Evolutionary conservation across 139 green algal genomes (phyloP), one percentile per base, ranked within the genome.

Genomic region (Chlorella sp.): DNA sequence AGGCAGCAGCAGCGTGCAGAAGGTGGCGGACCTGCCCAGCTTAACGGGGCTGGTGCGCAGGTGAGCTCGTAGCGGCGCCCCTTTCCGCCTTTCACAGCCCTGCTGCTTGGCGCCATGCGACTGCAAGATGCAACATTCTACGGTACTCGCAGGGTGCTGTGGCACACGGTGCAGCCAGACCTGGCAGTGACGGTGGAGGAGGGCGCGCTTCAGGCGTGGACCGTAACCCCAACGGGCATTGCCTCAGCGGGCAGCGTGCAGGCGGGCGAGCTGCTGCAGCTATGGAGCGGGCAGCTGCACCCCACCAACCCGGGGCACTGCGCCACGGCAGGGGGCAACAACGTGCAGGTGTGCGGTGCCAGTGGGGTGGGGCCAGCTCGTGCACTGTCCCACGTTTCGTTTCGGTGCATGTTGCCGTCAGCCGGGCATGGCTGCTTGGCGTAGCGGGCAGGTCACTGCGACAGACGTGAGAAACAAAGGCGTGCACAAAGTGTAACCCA

Each of bases 241-340:
- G 49, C 64, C 5, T 26, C 29, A 60, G 50, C 31, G 22, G 31
- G 31, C 61, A 27, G 35, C 63, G 64, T 23, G 35, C 72, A 22
- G 27, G 75, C 80, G 4, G 85, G 82, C 0, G 81, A 89, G 35
- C 70, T 90, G 66, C 73, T 87, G 49, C 82, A 88, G 69, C 72
- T 94, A 30, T 89, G 82, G 78, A 74, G 69, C 22, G 88, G 80
- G 24, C 67, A 72, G 0, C 86, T 87, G 71, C 86, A 93, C 71
- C 84, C 81, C 0, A 69, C 76, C 10, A 73, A 92, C 62, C 51
- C 81, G 17, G 73, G 62, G 36, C 61, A 78, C 5, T 62, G 86
- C 14, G 76, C 70, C 27, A 90, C 81, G 0, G 82, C 80, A 32
- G 82, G 83, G 3, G 88, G 87, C 70, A 85, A 81, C 50, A 77